These are phyloP conservation scores for Babesia gibsoni DNA, from an alignment of 169 alveolate genomes.

Conservation along the genomic window DNA sequence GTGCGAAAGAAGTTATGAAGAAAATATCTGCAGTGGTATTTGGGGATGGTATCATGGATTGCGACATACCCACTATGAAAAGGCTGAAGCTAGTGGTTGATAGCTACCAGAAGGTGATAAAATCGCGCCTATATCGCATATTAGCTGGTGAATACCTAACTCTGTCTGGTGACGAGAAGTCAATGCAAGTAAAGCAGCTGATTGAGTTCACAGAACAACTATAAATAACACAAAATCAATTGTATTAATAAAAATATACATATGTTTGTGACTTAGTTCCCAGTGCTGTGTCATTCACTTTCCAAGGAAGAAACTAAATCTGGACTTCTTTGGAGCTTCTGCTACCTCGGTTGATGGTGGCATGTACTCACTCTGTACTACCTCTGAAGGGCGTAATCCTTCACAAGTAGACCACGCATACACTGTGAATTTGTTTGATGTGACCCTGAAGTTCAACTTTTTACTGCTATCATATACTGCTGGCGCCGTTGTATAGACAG, in stretches of 20 bases:
- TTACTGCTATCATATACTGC: slow-evolving; percentile 25
- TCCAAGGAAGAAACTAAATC: slow-evolving; percentile 24
- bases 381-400: slow-evolving; percentile 48
- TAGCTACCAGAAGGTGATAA: neutral
- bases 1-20: neutral
- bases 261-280: neutral
- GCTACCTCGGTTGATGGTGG: slow-evolving; percentile 10
- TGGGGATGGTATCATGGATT: slow-evolving; percentile 9
- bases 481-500: slow-evolving; percentile 39
- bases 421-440: slow-evolving; percentile 36
- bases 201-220: slow-evolving; percentile 1
- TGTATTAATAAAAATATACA: neutral
- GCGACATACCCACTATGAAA: slow-evolving; percentile 1
- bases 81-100: slow-evolving; percentile 1
- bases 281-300: neutral
- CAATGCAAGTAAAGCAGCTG: neutral
- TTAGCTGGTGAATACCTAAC: slow-evolving; percentile 22
- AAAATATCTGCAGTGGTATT: slow-evolving; percentile 1
- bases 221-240: neutral
- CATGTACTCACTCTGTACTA: slow-evolving; percentile 25
- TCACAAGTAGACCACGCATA: slow-evolving; percentile 54
- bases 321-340: neutral
- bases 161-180: slow-evolving; percentile 23
- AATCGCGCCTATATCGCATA: slow-evolving; percentile 11
- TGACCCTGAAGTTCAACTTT: slow-evolving; percentile 36